These are phyloP conservation scores for Tripterygium wilfordii DNA, from an alignment of 177 flowering plant species.

Conservation along the genomic window DNA sequence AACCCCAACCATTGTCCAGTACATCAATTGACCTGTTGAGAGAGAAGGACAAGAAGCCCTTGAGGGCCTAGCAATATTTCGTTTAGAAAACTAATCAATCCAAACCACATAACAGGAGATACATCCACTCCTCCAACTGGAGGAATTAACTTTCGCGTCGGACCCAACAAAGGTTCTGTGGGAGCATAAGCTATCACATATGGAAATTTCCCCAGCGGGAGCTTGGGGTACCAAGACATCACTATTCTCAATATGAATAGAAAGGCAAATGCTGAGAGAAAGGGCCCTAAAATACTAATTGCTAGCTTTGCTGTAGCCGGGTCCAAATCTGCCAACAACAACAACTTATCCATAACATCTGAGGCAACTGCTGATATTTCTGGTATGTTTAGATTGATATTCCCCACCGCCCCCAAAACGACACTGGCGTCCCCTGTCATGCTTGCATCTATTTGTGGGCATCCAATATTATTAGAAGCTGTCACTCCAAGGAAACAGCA, in stretches of 20 bases:
- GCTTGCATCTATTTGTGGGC: conserved; percentile 3
- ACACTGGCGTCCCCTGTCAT: not conserved
- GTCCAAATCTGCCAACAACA: conserved; percentile 66
- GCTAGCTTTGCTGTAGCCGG: conserved; percentile 78
- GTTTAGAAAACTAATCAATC: conserved; percentile 73
- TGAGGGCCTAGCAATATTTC: conserved; percentile 95
- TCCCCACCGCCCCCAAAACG: not conserved
- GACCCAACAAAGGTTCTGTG: conserved; percentile 76
- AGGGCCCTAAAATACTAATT: conserved; percentile 69
- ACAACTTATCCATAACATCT: conserved; percentile 14
- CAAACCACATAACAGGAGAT: conserved; percentile 98
- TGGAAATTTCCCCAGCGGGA: conserved; percentile 87
- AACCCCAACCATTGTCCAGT: no score
- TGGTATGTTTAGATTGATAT: conserved; percentile 1
- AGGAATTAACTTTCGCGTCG: conserved; percentile 80
- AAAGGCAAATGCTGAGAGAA: conserved; percentile 73
- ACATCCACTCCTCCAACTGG: conserved; percentile 96
- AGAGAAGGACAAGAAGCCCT: conserved; percentile 88
- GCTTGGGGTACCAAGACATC: conserved; percentile 99
- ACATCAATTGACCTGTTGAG: conserved; percentile 63
- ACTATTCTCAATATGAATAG: conserved; percentile 81
- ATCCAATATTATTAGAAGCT: conserved; percentile 3
- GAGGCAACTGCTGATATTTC: conserved; percentile 7
- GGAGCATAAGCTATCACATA: conserved; percentile 91
- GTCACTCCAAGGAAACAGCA: conserved; percentile 10